Conservation (phyloP, 306 rosid species). For the Cicer bijugum region DNA sequence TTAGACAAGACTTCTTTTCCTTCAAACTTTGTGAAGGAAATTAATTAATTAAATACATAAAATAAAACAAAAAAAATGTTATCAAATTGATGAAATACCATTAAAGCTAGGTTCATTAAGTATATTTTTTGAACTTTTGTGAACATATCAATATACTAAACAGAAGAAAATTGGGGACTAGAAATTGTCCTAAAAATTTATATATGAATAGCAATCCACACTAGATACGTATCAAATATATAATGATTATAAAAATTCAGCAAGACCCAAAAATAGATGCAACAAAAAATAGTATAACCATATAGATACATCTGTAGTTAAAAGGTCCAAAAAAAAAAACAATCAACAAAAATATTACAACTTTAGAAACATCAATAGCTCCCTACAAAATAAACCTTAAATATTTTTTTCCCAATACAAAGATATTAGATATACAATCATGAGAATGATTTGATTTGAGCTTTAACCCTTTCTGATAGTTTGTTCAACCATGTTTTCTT, state of each 20-base stretch:
- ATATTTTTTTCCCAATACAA: constrained; percentile 23
- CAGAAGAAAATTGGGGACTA: background rate
- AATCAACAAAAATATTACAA: constrained; percentile 5
- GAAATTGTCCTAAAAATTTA: constrained; percentile 10
- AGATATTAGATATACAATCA: constrained; percentile 1
- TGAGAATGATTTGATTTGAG: background rate
- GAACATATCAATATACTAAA: background rate
- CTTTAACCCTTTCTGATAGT: background rate
- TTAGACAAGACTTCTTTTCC: background rate
- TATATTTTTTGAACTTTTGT: constrained; percentile 3
- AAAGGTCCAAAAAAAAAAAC: background rate
- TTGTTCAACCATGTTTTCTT: constrained; percentile 39
- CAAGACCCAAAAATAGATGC: constrained; percentile 38
- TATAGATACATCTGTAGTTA: constrained; percentile 19
- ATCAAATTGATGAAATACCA: background rate
- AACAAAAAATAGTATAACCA: constrained; percentile 33
- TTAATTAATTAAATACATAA: constrained; percentile 25
- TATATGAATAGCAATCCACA: constrained; percentile 23
- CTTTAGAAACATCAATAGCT: constrained; percentile 34
- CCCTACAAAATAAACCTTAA: constrained; percentile 38
- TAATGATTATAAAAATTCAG: constrained; percentile 19
- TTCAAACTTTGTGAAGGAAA: background rate
- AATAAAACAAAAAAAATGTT: constrained; percentile 18
- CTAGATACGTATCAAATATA: constrained; percentile 16
- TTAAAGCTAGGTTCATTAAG: background rate